phyloP scores from a whole-genome alignment of 106 monocot species.

The Dendrobium nobile region DNA sequence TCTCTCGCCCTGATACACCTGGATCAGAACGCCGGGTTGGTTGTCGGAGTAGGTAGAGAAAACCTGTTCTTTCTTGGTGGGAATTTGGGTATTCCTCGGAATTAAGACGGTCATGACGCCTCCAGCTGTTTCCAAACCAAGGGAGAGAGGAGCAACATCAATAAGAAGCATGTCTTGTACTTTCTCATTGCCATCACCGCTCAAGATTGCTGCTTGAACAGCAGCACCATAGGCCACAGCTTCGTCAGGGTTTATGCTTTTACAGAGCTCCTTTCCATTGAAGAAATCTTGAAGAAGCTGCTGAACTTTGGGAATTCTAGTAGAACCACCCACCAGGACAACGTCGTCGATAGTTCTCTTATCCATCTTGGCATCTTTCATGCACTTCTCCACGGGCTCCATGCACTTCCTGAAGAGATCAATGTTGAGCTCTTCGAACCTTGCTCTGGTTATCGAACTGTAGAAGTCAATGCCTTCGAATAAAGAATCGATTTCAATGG shows the following conservation, averaged over 20 bases:
- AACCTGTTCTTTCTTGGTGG: conserved; percentile 21
- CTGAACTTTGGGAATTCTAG: conserved; percentile 61
- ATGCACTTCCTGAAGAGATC: conserved; percentile 53
- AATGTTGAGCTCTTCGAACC: too few species aligned
- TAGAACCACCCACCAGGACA: conserved; percentile 67
- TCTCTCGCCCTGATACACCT: conserved; percentile 33
- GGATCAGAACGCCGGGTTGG: conserved; percentile 29
- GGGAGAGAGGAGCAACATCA: conserved; percentile 37
- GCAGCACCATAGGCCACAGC: conserved; percentile 40
- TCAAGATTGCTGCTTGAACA: conserved; percentile 38
- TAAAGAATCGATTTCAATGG: conserved; percentile 32
- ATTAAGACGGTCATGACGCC: conserved; percentile 30
- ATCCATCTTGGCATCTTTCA: conserved; percentile 70
- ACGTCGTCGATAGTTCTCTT: conserved; percentile 65
- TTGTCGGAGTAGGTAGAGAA: not conserved
- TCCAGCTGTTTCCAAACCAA: conserved; percentile 29
- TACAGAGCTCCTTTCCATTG: conserved; percentile 71
- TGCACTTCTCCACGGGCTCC: conserved; percentile 53
- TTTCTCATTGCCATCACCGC: conserved; percentile 44
- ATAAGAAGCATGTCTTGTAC: conserved; percentile 31
- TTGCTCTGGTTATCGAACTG: conserved; percentile 11
- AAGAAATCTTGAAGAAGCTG: conserved; percentile 65
- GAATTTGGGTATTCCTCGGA: conserved; percentile 24
- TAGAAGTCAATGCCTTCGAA: conserved; percentile 43
- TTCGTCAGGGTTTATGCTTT: conserved; percentile 59